phyloP scores from a whole-genome alignment of 139 green algal species.

The Haematococcus lacustris region DNA sequence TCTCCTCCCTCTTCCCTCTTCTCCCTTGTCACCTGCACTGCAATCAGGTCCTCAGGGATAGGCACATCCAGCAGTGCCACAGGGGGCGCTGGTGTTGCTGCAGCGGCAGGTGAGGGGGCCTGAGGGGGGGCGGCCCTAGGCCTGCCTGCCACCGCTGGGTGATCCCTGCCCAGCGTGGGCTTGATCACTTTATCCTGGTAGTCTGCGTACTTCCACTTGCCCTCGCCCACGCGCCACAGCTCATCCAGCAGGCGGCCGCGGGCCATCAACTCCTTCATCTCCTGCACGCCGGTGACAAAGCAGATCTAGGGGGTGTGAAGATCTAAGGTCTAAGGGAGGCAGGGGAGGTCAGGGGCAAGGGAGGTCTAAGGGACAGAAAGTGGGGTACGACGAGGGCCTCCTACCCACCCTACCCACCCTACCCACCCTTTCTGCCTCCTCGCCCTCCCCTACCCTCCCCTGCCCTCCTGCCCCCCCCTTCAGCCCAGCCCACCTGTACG shows the following conservation, averaged over 20 bases:
- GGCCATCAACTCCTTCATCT: slow-evolving; percentile 59
- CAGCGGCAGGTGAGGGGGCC: neutral
- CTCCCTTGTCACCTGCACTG: too few species aligned
- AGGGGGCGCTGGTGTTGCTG: neutral
- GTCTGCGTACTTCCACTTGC: slow-evolving; percentile 51
- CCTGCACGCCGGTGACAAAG: slow-evolving; percentile 25
- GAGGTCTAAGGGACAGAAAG: neutral
- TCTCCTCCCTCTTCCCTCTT: too few species aligned
- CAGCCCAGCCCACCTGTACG: slow-evolving; percentile 5
- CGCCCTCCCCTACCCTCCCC: neutral
- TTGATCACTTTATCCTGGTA: slow-evolving; percentile 19
- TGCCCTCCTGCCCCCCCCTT: neutral
- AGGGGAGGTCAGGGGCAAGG: neutral
- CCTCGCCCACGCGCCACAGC: slow-evolving; percentile 59
- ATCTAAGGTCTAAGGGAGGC: neutral
- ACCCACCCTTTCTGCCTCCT: neutral
- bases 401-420: neutral
- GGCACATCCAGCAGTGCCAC: neutral
- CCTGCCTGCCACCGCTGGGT: neutral
- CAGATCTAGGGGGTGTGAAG: neutral
- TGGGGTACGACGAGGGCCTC: too few species aligned
- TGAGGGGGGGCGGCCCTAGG: neutral
- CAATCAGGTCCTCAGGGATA: slow-evolving; percentile 55
- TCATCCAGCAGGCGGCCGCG: slow-evolving; percentile 49
- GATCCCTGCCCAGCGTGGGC: neutral